Evolutionary conservation across 176 grass and related monocot species (phyloP), one percentile per base, ranked within the genome.

Genomic region (Melocanna baccifera): DNA sequence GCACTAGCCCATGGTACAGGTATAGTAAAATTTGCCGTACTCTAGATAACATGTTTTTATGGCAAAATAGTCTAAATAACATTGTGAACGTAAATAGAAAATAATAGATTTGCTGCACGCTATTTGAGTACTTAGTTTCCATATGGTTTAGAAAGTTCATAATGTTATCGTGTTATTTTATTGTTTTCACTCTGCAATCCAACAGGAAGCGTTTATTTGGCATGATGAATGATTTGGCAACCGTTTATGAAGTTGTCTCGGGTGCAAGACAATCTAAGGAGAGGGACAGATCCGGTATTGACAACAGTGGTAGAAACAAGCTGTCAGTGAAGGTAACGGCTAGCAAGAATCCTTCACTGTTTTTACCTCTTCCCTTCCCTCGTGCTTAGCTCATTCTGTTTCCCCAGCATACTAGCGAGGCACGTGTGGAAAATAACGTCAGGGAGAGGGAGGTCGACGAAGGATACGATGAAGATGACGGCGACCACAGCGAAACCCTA

Each of bases 221-320:
- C 75, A 94, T 96, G 91, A 94, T 99, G 78, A 96, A 96, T 89
- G 97, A 99, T 53, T 87, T 94, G 67, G 78, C 97, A 55, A 96
- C 97, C 10, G 91, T 96, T 52, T 99, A 87, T 78, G 97, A 99
- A 90, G 91, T 96, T 12, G 84, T 95, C 22, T 80, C 88, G 0
- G 87, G 85, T 66, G 81, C 61, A 53, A 92, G 90, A 70, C 91
- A 92, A 64, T 75, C 65, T 14, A 96, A 84, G 73, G 97, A 99
- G 42, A 87, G 84, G 84, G 89, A 87, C 23, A 96, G 87, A 59
- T 89, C 91, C 20, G 59, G 78, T 34, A 75, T 89, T 1, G 97
- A 99, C 74, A 99, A 86, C 43, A 91, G 88, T 37, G 73, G 88
- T 73, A 92, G 91, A 92, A 94, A 91, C 67, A 99, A 94, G 69